Percentiles rank a stretch among this genome's conserved stretches.
These are phyloP conservation scores for Benincasa hispida DNA, from an alignment of 306 rosid species.

Conservation along the genomic window DNA sequence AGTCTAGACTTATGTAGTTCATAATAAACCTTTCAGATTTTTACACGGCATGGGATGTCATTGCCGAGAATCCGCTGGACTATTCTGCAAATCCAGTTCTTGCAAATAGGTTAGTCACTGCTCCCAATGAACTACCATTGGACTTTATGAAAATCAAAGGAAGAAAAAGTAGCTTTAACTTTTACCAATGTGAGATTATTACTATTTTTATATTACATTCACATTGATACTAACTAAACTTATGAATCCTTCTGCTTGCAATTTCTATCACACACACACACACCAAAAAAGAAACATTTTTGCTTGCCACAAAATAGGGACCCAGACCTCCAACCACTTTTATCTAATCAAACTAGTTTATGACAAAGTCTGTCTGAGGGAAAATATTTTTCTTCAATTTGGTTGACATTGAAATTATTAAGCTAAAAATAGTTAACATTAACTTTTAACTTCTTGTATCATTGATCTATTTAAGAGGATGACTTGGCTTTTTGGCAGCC, in stretches of 20 bases:
- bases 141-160: not conserved
- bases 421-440: not conserved
- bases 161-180: not conserved
- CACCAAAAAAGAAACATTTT: not conserved
- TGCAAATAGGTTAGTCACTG: slow-evolving; percentile 50
- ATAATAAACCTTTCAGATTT: slow-evolving; percentile 41
- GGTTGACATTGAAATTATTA: not conserved
- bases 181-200: not conserved
- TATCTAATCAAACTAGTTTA: not conserved
- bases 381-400: not conserved
- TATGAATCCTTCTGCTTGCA: not conserved
- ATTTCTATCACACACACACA: too few relatives aligned
- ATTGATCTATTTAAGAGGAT: slow-evolving; percentile 8
- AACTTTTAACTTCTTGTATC: slow-evolving; percentile 5
- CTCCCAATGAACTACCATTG: slow-evolving; percentile 8
- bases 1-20: not conserved
- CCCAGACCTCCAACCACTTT: not conserved
- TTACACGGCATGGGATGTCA: slow-evolving; percentile 94
- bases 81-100: slow-evolving; percentile 41
- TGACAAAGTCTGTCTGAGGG: not conserved
- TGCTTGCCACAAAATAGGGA: not conserved
- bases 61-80: slow-evolving; percentile 49
- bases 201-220: not conserved
- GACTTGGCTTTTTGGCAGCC: slow-evolving; percentile 26
- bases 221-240: not conserved